phyloP scores from a whole-genome alignment of 805 yeast genomes.

The Yamadazyma kitorensis region DNA sequence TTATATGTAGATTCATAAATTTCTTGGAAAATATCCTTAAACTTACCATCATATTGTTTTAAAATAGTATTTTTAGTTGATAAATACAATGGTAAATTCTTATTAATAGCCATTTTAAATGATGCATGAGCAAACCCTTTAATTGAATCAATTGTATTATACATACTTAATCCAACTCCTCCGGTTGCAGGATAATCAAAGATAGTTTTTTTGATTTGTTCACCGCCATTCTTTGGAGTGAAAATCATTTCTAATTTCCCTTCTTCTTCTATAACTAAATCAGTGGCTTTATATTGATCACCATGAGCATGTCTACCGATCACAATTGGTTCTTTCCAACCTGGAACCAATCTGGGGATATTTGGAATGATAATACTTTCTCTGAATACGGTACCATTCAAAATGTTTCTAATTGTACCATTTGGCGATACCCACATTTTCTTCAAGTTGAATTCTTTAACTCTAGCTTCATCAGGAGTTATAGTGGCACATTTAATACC shows the following conservation, averaged over 20 bases:
- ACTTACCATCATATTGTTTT: slow-evolving; percentile 79
- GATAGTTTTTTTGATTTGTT: slow-evolving; percentile 47
- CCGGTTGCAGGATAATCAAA: slow-evolving; percentile 66
- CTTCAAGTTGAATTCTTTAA: slow-evolving; percentile 66
- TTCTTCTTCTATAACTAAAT: slow-evolving; percentile 61
- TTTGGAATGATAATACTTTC: slow-evolving; percentile 79
- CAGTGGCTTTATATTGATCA: slow-evolving; percentile 82
- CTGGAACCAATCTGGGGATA: slow-evolving; percentile 73
- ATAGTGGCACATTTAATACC: slow-evolving; percentile 85
- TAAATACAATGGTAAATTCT: slow-evolving; percentile 61
- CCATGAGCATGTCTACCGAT: slow-evolving; percentile 87
- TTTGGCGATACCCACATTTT: slow-evolving; percentile 87
- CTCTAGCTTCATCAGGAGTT: slow-evolving; percentile 81
- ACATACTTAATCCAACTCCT: slow-evolving; percentile 82
- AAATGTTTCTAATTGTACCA: slow-evolving; percentile 77
- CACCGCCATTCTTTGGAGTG: slow-evolving; percentile 60
- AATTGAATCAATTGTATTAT: slow-evolving; percentile 78
- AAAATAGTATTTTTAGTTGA: slow-evolving; percentile 80
- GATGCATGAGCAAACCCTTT: slow-evolving; percentile 77
- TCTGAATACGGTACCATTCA: slow-evolving; percentile 82
- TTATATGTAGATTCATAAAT: slow-evolving; percentile 59
- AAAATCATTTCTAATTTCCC: slow-evolving; percentile 66
- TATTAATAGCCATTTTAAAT: slow-evolving; percentile 66
- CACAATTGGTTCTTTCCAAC: slow-evolving; percentile 79
- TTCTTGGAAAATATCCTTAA: slow-evolving; percentile 75